phyloP scores from a whole-genome alignment of 495 filamentous ascomycete genomes.

The Aspergillus funiculosus region DNA sequence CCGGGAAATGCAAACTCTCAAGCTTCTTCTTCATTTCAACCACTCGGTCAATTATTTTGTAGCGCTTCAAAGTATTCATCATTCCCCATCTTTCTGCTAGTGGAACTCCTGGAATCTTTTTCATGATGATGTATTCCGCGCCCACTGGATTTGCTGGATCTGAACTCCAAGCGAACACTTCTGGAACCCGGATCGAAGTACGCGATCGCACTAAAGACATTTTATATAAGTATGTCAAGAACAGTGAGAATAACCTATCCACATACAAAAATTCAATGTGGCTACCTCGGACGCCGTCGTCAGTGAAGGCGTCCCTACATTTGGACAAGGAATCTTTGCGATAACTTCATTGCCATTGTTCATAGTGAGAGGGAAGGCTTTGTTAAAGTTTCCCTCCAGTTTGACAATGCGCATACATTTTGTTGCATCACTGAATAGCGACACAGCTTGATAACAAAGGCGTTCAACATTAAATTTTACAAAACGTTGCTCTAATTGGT shows the following conservation, averaged over 20 bases:
- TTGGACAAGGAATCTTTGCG: conserved; percentile 34
- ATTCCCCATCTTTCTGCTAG: conserved; percentile 20
- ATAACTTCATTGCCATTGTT: conserved; percentile 32
- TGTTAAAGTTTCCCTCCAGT: conserved; percentile 36
- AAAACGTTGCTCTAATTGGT: conserved; percentile 23
- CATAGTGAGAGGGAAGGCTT: conserved; percentile 33
- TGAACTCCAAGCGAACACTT: conserved; percentile 27
- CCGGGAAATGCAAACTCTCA: conserved; percentile 17
- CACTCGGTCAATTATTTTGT: conserved; percentile 16
- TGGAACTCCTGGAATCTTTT: conserved; percentile 21
- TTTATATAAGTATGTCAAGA: background rate
- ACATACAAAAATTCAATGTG: conserved; percentile 33
- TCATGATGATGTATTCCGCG: conserved; percentile 36
- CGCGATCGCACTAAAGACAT: conserved; percentile 13
- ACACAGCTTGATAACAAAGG: conserved; percentile 22
- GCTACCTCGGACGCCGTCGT: conserved; percentile 40
- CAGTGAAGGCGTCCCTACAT: conserved; percentile 26
- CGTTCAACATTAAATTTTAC: conserved; percentile 28
- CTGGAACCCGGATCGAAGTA: conserved; percentile 25
- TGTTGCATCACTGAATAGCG: conserved; percentile 17
- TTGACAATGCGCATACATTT: conserved; percentile 25
- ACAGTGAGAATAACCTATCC: no score
- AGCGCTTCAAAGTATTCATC: conserved; percentile 17
- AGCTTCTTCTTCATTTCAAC: conserved; percentile 27
- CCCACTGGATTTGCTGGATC: conserved; percentile 25